Evolutionary conservation across 1,284 basidiomycete species (phyloP).

Genomic region (Sanguinoderma infundibulare): DNA sequence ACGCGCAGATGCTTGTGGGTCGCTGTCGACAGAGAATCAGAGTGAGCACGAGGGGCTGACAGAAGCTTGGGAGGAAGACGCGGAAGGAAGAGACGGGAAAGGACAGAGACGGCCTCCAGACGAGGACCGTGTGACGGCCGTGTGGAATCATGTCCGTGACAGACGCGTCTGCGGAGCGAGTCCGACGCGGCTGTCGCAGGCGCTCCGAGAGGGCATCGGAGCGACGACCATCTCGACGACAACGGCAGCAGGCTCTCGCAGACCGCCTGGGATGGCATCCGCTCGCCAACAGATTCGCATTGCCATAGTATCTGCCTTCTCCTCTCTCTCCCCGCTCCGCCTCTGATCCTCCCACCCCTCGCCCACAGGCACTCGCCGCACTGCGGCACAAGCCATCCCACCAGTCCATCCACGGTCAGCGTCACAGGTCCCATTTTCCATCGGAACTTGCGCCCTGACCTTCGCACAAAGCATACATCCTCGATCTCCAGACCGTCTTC

Average conservation of each 20-base stretch:
- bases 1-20: background rate
- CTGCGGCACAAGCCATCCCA: constrained; percentile 32
- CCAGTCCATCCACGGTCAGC: constrained; percentile 48
- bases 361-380: constrained; percentile 31
- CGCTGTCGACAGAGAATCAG: background rate
- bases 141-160: constrained; percentile 2
- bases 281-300: constrained; percentile 25
- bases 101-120: constrained; percentile 8
- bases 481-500: constrained; percentile 47
- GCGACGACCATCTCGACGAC: constrained; percentile 14
- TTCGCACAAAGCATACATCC: constrained; percentile 44
- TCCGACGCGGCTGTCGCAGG: background rate
- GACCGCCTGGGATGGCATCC: constrained; percentile 3
- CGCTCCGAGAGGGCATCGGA: constrained; percentile 14
- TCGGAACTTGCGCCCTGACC: background rate
- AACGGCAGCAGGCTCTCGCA: constrained; percentile 1
- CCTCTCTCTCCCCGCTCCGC: background rate
- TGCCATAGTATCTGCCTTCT: constrained; percentile 26
- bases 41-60: background rate
- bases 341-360: constrained; percentile 12
- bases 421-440: background rate
- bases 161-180: background rate
- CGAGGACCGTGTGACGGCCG: constrained; percentile 13
- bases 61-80: constrained; percentile 1
- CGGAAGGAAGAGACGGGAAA: constrained; percentile 7